Conservation (phyloP, 192 early-diverging fungal genomes). For the Pilobolus umbonatus region DNA sequence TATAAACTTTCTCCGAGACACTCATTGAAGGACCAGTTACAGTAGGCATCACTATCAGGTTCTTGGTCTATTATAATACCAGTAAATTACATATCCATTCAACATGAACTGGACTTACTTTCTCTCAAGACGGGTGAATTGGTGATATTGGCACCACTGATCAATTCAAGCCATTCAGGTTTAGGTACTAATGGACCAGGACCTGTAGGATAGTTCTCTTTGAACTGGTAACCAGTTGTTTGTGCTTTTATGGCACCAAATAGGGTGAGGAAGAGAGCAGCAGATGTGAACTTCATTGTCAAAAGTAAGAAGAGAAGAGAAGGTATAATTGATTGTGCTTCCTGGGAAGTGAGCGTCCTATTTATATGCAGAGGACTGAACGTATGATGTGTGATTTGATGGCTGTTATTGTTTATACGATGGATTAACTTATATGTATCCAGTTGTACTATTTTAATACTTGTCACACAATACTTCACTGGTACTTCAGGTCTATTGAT, state of each 20-base stretch:
- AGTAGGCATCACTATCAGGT: conserved; percentile 28
- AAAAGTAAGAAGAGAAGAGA: neutral
- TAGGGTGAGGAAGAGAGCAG: neutral
- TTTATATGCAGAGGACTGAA: too few relatives aligned
- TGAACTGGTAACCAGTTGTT: conserved; percentile 2
- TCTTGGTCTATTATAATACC: neutral
- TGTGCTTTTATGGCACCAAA: conserved; percentile 2
- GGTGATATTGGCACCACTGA: conserved; percentile 35
- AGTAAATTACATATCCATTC: conserved; percentile 8
- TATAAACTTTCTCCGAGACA: conserved; percentile 33
- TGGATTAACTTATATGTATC: too few relatives aligned
- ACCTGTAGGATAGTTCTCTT: conserved; percentile 31
- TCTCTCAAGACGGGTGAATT: conserved; percentile 36
- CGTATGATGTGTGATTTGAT: too few relatives aligned
- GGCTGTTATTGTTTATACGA: too few relatives aligned
- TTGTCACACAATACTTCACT: too few relatives aligned
- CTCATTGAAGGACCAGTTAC: conserved; percentile 52
- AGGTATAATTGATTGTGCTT: too few relatives aligned
- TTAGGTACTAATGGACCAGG: conserved; percentile 29
- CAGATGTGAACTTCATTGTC: neutral
- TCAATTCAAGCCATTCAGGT: conserved; percentile 38
- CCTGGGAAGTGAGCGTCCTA: too few relatives aligned
- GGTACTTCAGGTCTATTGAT: too few relatives aligned
- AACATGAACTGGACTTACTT: neutral
- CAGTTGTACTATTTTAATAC: too few relatives aligned